Evolutionary conservation across 768 basidiomycete species (phyloP).

Genomic region (Nevesoporus exiguus): DNA sequence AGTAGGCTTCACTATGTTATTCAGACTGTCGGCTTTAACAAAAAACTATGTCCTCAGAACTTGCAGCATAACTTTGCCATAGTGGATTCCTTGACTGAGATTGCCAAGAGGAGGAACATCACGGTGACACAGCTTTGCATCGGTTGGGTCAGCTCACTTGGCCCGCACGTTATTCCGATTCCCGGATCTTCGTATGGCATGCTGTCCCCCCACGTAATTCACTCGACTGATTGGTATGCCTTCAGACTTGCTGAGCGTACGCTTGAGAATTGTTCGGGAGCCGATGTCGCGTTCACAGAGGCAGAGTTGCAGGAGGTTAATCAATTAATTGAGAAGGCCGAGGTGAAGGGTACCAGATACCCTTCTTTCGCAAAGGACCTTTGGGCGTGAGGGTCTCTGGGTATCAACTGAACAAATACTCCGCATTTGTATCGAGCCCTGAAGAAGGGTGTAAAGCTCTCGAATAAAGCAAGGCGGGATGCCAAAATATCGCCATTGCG

Average conservation of each 20-base stretch:
- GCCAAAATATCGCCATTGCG: neutral
- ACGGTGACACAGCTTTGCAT: slow-evolving; percentile 42
- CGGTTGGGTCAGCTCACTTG: slow-evolving; percentile 41
- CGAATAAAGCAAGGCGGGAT: neutral
- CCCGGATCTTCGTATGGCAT: slow-evolving; percentile 43
- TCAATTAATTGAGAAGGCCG: slow-evolving; percentile 32
- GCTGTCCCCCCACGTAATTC: neutral
- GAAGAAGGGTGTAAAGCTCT: neutral
- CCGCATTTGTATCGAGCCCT: neutral
- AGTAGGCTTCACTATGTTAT: slow-evolving; percentile 13
- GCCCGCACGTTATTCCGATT: slow-evolving; percentile 45
- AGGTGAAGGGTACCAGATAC: slow-evolving; percentile 42
- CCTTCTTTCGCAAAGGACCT: slow-evolving; percentile 20
- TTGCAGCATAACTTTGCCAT: slow-evolving; percentile 41
- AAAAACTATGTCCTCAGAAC: slow-evolving; percentile 23
- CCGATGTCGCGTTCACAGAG: slow-evolving; percentile 39
- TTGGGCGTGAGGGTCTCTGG: slow-evolving; percentile 29
- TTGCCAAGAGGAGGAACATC: slow-evolving; percentile 42
- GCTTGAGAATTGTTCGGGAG: slow-evolving; percentile 43
- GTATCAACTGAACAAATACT: neutral
- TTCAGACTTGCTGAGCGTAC: slow-evolving; percentile 37
- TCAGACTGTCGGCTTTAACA: neutral
- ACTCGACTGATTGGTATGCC: neutral
- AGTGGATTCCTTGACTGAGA: slow-evolving; percentile 38
- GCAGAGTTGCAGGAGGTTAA: slow-evolving; percentile 41